Percentiles rank a stretch among this genome's conserved stretches.
phyloP scores from a whole-genome alignment of 768 basidiomycete species.

The Trametes cinnabarina region DNA sequence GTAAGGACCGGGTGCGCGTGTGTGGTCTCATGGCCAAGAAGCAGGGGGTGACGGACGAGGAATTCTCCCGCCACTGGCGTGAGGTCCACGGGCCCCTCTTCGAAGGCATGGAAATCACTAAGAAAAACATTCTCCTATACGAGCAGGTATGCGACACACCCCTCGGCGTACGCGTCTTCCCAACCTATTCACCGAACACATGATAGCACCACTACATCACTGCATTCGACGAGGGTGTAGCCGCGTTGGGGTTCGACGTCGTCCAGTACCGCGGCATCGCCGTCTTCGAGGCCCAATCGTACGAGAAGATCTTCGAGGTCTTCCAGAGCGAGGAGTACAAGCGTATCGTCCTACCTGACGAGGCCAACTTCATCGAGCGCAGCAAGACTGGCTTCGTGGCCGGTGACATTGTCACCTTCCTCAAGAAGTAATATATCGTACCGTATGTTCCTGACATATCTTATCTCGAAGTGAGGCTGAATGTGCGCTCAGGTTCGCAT shows the following conservation, averaged over 20 bases:
- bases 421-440: not conserved
- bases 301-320: conserved; percentile 33
- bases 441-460: no score
- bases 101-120: conserved; percentile 7
- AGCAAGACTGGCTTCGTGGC: conserved; percentile 7
- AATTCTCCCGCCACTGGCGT: conserved; percentile 11
- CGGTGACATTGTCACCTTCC: not conserved
- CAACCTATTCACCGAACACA: not conserved
- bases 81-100: conserved; percentile 12
- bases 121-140: conserved; percentile 10
- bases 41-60: conserved; percentile 5
- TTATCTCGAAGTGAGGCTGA: no score
- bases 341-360: conserved; percentile 19
- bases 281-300: conserved; percentile 34
- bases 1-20: conserved; percentile 7
- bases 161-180: not conserved
- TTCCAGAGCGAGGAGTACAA: conserved; percentile 23
- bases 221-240: conserved; percentile 6
- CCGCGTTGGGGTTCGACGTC: conserved; percentile 20
- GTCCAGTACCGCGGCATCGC: conserved; percentile 32
- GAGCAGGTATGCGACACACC: conserved; percentile 4
- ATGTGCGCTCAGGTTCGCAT: no score
- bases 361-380: conserved; percentile 19
- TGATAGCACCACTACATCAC: conserved; percentile 13
- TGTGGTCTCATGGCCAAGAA: conserved; percentile 6